Base-by-base conservation (phyloP, 1,284 basidiomycete genomes). In the Ceratobasidium sp. region DNA sequence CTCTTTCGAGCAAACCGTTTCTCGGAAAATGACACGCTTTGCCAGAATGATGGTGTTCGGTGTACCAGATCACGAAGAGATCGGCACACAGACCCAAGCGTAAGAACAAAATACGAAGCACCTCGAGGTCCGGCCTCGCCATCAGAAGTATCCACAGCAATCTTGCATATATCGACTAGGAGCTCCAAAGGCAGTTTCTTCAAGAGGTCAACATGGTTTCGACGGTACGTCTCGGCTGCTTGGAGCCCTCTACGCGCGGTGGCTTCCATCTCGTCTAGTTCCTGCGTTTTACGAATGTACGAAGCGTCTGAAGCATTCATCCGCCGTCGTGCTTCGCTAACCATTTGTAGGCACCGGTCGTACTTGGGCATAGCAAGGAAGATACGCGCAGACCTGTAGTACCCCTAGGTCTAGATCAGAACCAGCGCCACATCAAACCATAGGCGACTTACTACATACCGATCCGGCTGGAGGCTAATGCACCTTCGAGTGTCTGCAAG, bases 141-240 rank as follows among this genome's bases (percentile, higher is more conserved):
- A 36, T 64, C 61, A 43, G 28, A 53, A 12, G 21, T 32, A 32
- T 36, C 45, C 28, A 64, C 32, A 23, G 46, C 46, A 12, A 64
- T 34, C 30, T 23, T 28, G 46, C 61, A 64, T 18, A 92, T 85
- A 70, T 83, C 82, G 8, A 79, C 79, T 43, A 90, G 82, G 10
- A 90, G 81, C 77, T 92, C 91, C 34, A 89, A 81, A 0, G 91
- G 91, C 4, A 92, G 82, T 72, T 83, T 85, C 14, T 81, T 82
- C 45, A 86, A 78, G 2, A 23, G 61, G 21, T 64, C 61, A 18
- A 61, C 59, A 16, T 26, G 39, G 16, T 32, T 18, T 9, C 45
- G 61, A 10, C 45, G 43, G 52, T 83, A 80, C 60, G 82, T 83
- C 16, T 78, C 79, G 5, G 74, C 78, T 64, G 73, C 75, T 3